phyloP scores from a whole-genome alignment of 2,329 filamentous ascomycete genomes.

The Seiridium unicorne region DNA sequence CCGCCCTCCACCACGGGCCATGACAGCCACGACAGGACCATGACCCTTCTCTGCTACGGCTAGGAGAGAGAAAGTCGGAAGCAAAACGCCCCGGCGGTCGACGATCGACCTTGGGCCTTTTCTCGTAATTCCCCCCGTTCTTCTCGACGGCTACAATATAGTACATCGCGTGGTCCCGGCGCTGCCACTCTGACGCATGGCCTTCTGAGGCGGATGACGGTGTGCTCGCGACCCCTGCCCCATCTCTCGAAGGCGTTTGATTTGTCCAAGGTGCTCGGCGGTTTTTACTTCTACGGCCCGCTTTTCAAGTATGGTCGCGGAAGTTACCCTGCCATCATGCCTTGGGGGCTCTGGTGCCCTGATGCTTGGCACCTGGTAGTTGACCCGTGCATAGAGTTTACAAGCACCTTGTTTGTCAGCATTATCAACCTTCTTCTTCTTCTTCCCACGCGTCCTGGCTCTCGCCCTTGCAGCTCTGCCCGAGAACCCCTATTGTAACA shows the following conservation, averaged over 20 bases:
- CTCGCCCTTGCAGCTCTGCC: neutral
- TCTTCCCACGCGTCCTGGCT: neutral
- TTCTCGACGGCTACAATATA: no score
- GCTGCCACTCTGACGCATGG: no score
- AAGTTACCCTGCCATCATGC: neutral
- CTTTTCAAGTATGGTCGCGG: neutral
- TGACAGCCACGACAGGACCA: neutral
- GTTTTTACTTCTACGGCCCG: neutral
- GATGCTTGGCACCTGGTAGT: neutral
- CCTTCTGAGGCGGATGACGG: neutral
- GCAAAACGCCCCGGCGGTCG: no score
- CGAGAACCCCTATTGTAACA: neutral
- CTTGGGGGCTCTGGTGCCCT: no score
- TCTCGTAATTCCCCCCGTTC: no score
- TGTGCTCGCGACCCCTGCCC: neutral
- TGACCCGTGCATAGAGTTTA: neutral
- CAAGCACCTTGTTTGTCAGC: neutral
- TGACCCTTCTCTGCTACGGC: neutral
- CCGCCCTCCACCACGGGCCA: neutral
- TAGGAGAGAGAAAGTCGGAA: no score
- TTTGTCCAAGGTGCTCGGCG: slow-evolving; percentile 2
- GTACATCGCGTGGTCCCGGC: no score
- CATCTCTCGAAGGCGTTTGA: neutral
- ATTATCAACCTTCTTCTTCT: neutral
- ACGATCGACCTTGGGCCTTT: no score